These are phyloP conservation scores for Escovopsis sp. DNA, from an alignment of 2,329 filamentous ascomycete genomes.

Conservation along the genomic window DNA sequence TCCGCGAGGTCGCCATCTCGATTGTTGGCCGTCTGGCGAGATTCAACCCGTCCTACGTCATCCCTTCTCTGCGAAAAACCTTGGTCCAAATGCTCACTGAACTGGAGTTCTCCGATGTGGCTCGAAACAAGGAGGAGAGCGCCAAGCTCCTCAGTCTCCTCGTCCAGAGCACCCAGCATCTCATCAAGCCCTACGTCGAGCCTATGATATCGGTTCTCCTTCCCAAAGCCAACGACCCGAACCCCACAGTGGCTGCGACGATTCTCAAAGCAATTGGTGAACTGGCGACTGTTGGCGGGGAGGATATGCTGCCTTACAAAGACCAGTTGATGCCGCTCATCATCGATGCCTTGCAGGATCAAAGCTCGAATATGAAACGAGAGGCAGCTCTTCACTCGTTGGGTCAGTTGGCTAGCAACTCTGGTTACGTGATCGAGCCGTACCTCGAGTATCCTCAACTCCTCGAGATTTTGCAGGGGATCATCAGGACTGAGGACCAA, in stretches of 20 bases:
- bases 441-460: slow-evolving; percentile 92
- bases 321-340: slow-evolving; percentile 89
- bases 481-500: slow-evolving; percentile 80
- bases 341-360: slow-evolving; percentile 83
- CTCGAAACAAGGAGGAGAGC: slow-evolving; percentile 91
- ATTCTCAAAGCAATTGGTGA: slow-evolving; percentile 94
- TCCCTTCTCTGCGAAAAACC: slow-evolving; percentile 86
- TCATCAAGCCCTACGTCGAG: slow-evolving; percentile 94
- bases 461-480: slow-evolving; percentile 80
- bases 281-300: slow-evolving; percentile 81
- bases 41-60: slow-evolving; percentile 93
- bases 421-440: slow-evolving; percentile 92
- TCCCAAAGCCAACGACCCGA: slow-evolving; percentile 76
- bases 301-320: slow-evolving; percentile 87
- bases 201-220: slow-evolving; percentile 92
- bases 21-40: slow-evolving; percentile 88
- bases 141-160: slow-evolving; percentile 84
- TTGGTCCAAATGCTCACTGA: slow-evolving; percentile 93
- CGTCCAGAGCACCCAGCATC: slow-evolving; percentile 78
- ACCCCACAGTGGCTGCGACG: slow-evolving; percentile 79
- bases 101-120: slow-evolving; percentile 87
- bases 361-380: slow-evolving; percentile 78
- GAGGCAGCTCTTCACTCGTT: slow-evolving; percentile 84
- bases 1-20: slow-evolving; percentile 85
- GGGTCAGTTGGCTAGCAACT: slow-evolving; percentile 86